Conservation (phyloP, 1,139 yeast species). For the Hyphopichia burtonii region DNA sequence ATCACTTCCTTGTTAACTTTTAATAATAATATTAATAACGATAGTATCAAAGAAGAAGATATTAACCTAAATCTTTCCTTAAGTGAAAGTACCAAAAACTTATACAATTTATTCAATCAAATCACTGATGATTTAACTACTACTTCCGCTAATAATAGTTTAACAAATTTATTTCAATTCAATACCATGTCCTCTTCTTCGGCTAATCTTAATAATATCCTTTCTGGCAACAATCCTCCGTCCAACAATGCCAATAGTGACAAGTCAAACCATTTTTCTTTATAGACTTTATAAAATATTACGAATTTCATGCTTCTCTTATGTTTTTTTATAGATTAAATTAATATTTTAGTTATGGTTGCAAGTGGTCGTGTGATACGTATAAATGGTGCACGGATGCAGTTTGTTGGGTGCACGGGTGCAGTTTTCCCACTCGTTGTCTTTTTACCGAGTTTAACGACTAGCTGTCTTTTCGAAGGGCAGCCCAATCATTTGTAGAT, state of each 20-base stretch:
- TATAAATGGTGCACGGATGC: too few species aligned
- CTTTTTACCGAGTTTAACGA: too few species aligned
- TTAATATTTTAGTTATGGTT: neutral
- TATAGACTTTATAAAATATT: neutral
- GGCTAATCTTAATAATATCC: constrained; percentile 1
- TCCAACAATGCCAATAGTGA: neutral
- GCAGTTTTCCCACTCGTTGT: too few species aligned
- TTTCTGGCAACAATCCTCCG: constrained; percentile 1
- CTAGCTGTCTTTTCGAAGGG: too few species aligned
- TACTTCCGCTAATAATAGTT: constrained; percentile 18
- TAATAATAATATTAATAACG: constrained; percentile 9
- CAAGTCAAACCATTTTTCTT: constrained; percentile 1
- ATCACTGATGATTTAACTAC: constrained; percentile 25
- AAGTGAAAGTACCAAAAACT: constrained; percentile 27
- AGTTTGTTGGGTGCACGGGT: too few species aligned
- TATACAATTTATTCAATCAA: constrained; percentile 29
- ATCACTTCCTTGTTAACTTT: neutral
- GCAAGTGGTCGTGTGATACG: too few species aligned
- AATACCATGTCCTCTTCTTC: constrained; percentile 7
- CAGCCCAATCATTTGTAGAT: too few species aligned
- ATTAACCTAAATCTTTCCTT: constrained; percentile 9
- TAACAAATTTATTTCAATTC: constrained; percentile 30
- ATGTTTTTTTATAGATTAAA: neutral
- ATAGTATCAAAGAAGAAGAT: constrained; percentile 11
- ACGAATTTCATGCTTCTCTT: neutral